Conservation (phyloP, 176 grass and related monocot genomes). For the Chloris gayana region DNA sequence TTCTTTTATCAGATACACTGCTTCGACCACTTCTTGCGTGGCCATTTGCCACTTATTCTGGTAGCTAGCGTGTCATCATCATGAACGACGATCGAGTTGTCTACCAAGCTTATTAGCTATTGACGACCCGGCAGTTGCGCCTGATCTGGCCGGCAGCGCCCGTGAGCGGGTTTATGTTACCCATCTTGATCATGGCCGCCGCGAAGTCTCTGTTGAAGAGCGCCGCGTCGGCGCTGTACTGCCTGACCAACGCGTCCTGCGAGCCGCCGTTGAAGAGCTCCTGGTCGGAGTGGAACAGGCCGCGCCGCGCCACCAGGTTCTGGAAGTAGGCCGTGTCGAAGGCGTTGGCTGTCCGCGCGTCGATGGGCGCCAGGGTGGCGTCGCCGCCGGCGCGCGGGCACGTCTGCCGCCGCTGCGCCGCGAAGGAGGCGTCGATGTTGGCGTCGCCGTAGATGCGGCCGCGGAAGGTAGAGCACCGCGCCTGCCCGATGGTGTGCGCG, state of each 20-base stretch:
- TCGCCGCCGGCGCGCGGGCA: slow-evolving; percentile 52
- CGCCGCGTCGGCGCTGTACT: slow-evolving; percentile 47
- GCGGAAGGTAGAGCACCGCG: slow-evolving; percentile 61
- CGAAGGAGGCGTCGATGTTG: slow-evolving; percentile 72
- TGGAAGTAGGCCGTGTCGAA: slow-evolving; percentile 66
- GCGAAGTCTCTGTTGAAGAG: slow-evolving; percentile 61
- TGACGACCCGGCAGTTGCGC: slow-evolving; percentile 61
- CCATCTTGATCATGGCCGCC: slow-evolving; percentile 79
- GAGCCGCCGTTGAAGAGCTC: slow-evolving; percentile 71
- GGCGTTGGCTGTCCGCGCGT: slow-evolving; percentile 40
- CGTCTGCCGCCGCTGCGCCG: slow-evolving; percentile 21
- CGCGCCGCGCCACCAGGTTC: slow-evolving; percentile 38
- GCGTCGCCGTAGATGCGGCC: slow-evolving; percentile 51
- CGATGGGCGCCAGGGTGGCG: slow-evolving; percentile 54
- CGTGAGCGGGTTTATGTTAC: slow-evolving; percentile 38
- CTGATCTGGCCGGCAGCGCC: slow-evolving; percentile 59
- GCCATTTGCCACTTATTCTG: background rate
- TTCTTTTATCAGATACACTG: background rate
- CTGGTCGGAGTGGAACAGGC: slow-evolving; percentile 74
- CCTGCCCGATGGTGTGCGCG: slow-evolving; percentile 70
- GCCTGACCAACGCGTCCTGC: slow-evolving; percentile 51
- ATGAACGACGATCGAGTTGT: background rate
- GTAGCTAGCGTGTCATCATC: background rate
- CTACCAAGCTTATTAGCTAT: background rate
- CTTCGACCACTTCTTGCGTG: background rate